Conservation (phyloP, 78 protist species). For the Dictyostelium citrinum region DNA sequence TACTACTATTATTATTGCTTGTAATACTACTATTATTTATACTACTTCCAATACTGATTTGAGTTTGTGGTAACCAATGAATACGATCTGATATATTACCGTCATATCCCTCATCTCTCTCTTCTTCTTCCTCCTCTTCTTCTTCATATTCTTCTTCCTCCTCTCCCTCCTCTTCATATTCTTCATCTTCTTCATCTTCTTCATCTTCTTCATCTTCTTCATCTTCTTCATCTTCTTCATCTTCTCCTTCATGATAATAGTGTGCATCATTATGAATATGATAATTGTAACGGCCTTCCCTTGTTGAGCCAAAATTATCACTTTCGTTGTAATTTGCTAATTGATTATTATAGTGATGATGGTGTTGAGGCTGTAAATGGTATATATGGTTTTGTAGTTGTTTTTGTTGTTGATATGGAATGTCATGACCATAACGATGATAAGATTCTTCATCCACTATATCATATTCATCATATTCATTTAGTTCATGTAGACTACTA, state of each 20-base stretch:
- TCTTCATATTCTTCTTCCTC: background rate
- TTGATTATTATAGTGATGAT: background rate
- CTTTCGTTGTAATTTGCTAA: background rate
- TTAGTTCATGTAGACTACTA: background rate
- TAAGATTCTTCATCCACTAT: background rate
- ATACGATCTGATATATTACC: background rate
- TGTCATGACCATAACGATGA: background rate
- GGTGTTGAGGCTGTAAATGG: background rate
- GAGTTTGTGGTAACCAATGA: conserved; percentile 19
- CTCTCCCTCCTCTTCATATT: background rate
- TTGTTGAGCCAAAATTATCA: background rate
- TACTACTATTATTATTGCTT: background rate
- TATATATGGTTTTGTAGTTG: background rate
- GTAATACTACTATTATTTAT: background rate
- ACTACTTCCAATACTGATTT: background rate
- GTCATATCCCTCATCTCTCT: background rate
- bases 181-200: background rate
- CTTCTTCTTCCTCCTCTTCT: background rate
- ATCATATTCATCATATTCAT: background rate
- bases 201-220: background rate
- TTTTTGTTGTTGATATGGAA: background rate
- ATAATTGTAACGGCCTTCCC: background rate
- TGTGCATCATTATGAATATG: background rate
- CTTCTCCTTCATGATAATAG: background rate
- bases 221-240: background rate